Base-by-base conservation (phyloP, 345 rosid genomes). In the Eucalyptus paniculata region DNA sequence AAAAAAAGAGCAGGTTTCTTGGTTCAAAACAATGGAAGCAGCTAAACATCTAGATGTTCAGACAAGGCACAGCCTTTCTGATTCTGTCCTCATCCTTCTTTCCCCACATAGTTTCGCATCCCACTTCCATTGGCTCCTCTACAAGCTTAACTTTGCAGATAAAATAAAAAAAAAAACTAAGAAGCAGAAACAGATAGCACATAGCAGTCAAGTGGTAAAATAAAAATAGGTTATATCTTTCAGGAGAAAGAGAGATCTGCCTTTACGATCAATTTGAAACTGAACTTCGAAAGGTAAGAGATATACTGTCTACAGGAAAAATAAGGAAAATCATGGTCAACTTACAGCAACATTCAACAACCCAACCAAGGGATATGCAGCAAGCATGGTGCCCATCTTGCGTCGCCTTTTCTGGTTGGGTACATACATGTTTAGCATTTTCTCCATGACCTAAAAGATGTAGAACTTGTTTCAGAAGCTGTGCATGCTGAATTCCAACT, bases 321-420 rank as follows among this genome's bases (percentile, higher is more conserved):
- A 53, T 88, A 26, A 53, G 40, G 88, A 69, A 82, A 47, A 65
- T 89, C 87, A 91, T 85, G 87, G 88, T 81, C 56, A 87, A 94
- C 99, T 96, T 93, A 97, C 99, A 92, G 97, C 99, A 86, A 96
- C 93, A 93, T 96, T 96, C 89, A 96, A 90, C 89, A 97, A 91
- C 87, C 96, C 98, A 88, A 94, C 91, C 90, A 91, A 91, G n/a
- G 99, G 99, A 58, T 91, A 89, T 47, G 92, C 92, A 28, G 92
- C 88, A 90, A 95, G 90, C 86, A 89, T 45, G 49, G 87, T 87
- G 89, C 89, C 93, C 88, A 92, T 45, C 89, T 56, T 94, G 89
- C 72, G 88, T 88, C 88, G 88, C 42, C 47, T 90, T 89, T 50
- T 90, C 58, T n/a, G 60, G 17, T 34, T 4, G 9, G 15, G 14